Percentiles rank a stretch among this genome's conserved stretches.
Conservation (phyloP, 768 basidiomycete genomes). For the Candolleomyces eurysporus region DNA sequence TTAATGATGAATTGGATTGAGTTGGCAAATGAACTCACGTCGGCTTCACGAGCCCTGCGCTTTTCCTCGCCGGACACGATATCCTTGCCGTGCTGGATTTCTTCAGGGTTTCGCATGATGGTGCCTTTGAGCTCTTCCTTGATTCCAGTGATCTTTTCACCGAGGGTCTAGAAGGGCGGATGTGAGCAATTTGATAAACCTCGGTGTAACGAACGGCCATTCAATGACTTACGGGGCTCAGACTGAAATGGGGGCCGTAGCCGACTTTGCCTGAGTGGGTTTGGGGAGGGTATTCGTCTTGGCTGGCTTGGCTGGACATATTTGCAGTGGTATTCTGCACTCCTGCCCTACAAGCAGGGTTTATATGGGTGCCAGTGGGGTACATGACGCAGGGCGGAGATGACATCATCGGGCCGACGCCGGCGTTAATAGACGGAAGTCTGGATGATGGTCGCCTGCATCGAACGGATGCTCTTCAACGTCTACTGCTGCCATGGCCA, state of each 20-base stretch:
- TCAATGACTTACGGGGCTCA: constrained; percentile 28
- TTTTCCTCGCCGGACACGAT: constrained; percentile 23
- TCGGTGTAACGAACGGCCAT: background rate
- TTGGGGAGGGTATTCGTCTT: constrained; percentile 31
- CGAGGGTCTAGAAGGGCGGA: constrained; percentile 17
- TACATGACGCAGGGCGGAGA: background rate
- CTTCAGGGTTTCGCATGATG: constrained; percentile 21
- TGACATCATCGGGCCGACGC: background rate
- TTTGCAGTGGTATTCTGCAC: background rate
- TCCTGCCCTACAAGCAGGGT: background rate
- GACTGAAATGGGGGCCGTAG: constrained; percentile 38
- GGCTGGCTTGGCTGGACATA: background rate
- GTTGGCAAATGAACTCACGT: constrained; percentile 14
- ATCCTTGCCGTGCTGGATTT: constrained; percentile 22
- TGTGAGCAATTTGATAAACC: background rate
- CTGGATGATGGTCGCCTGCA: background rate
- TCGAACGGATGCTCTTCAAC: no score
- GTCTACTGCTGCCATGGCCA: no score
- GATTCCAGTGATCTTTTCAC: constrained; percentile 23
- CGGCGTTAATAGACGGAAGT: background rate
- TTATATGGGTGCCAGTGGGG: background rate
- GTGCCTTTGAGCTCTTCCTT: constrained; percentile 28
- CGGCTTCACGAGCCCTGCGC: constrained; percentile 22
- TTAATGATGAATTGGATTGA: background rate
- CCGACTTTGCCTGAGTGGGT: constrained; percentile 44